Evolutionary conservation across 108 stramenopile species (phyloP).

Genomic region (Pseudonitzschia multistriata): DNA sequence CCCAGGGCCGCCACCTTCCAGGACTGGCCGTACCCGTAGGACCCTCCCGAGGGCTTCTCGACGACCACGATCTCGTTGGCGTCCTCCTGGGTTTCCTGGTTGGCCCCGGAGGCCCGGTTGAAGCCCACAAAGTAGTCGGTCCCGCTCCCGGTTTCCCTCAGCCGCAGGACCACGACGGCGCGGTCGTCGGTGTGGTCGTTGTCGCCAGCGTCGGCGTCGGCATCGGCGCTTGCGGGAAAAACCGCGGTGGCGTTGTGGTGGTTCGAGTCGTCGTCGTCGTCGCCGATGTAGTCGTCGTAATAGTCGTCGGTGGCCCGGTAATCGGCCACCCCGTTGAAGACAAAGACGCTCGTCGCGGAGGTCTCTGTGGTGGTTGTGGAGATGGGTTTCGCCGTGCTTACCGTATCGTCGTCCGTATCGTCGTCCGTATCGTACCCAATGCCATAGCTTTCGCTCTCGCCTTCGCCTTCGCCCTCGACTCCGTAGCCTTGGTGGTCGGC

Average conservation of each 20-base stretch:
- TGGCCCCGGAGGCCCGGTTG: background rate
- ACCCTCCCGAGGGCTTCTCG: background rate
- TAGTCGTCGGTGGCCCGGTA: too few relatives aligned
- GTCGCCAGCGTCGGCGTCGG: background rate
- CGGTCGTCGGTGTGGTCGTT: background rate
- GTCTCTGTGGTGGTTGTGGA: background rate
- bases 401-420: background rate
- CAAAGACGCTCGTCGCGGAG: background rate
- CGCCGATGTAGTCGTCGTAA: background rate
- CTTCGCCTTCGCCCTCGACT: background rate
- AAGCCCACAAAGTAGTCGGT: background rate
- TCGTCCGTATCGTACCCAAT: too few relatives aligned
- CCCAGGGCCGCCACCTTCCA: background rate
- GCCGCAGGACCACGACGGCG: background rate
- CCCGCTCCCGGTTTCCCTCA: background rate
- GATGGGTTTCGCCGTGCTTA: background rate
- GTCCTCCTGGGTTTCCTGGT: background rate
- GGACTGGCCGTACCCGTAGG: background rate
- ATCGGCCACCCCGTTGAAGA: constrained; percentile 3
- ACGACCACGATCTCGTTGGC: background rate
- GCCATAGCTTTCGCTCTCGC: too few relatives aligned
- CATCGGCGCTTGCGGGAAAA: too few relatives aligned
- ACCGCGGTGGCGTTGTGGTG: too few relatives aligned
- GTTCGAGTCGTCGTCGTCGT: background rate
- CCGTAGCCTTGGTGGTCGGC: background rate